Base-by-base conservation (phyloP, 768 basidiomycete genomes). In the Coprinopsis sp. region DNA sequence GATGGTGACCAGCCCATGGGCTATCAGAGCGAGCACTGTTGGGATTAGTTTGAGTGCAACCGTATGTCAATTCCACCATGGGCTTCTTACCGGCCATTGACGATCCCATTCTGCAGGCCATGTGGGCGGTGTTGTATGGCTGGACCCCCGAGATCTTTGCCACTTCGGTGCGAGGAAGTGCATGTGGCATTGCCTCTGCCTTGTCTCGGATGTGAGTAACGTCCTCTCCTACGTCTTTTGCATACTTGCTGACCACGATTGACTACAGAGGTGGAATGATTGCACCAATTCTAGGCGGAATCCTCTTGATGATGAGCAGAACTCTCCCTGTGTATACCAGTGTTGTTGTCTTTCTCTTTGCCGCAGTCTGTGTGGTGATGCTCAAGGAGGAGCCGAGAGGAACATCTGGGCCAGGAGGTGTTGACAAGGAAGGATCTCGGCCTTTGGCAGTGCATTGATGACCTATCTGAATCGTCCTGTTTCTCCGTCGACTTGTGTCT, bases 131-230 rank as follows among this genome's bases (percentile, higher is more conserved):
- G n/a, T 55, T 91, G 42, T 91, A 91, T 54, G 87, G 88, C 3
- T 89, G 88, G 84, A 91, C 91, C 0, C 91, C 91, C 3, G 87
- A 90, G 63, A 84, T 91, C 12, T 93, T 94, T 57, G 81, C 77
- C 0, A 90, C 89, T 24, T 23, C 54, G 82, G 86, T 92, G 2
- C 80, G 91, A 38, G 91, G 92, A 22, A 91, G 91, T 1, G 92
- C 91, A 0, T 85, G 87, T 57, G 91, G 91, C 1, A 84, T 88
- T 43, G 91, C 91, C 0, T 90, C 88, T 3, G 91, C 90, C 8
- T 64, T 94, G 1, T 91, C 87, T 2, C 74, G 92, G 62, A 81
- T 93, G 84, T 91, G 58, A 42, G 84, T 71, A 18, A 16, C 37
- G 21, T 38, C 21, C 43, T 19, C 29, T 34, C 28, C 31, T 28